A percentile compares a stretch with the other conserved stretches of the same genome.
phyloP scores from a whole-genome alignment of 2,329 filamentous ascomycete species.

The Whalleya microplaca region DNA sequence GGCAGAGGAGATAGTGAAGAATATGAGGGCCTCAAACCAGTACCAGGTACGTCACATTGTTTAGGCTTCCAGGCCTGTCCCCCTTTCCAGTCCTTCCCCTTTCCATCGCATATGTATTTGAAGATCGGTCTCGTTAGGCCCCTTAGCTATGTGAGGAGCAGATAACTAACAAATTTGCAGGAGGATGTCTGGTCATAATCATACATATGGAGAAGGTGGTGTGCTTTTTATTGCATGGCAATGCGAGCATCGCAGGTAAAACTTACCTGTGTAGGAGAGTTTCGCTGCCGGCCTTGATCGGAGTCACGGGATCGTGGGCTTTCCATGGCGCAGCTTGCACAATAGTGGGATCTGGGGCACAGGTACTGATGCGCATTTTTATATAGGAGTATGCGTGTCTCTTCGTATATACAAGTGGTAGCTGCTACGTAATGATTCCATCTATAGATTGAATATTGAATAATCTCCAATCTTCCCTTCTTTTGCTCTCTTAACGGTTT shows the following conservation, averaged over 20 bases:
- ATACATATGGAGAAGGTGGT: slow-evolving; percentile 6
- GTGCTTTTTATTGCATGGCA: slow-evolving; percentile 27
- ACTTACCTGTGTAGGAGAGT: slow-evolving; percentile 33
- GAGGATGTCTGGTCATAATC: slow-evolving; percentile 73
- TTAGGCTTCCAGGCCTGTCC: background rate
- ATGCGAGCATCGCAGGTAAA: slow-evolving; percentile 28
- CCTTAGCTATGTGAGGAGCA: background rate
- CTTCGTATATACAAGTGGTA: slow-evolving; percentile 26
- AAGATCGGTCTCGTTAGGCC: background rate
- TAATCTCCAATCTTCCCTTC: background rate
- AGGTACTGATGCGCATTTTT: slow-evolving; percentile 25
- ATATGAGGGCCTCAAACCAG: slow-evolving; percentile 91
- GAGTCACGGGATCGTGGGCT: slow-evolving; percentile 28
- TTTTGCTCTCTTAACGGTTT: too few relatives aligned
- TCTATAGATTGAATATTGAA: slow-evolving; percentile 28
- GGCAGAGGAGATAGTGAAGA: slow-evolving; percentile 95
- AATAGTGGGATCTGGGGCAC: slow-evolving; percentile 17
- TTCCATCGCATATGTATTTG: background rate
- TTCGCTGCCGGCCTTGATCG: slow-evolving; percentile 23
- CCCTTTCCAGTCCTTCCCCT: slow-evolving; percentile 3
- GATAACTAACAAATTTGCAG: slow-evolving; percentile 47
- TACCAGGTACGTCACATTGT: slow-evolving; percentile 73
- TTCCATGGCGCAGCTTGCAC: slow-evolving; percentile 13
- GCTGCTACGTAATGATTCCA: slow-evolving; percentile 29
- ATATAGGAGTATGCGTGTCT: slow-evolving; percentile 14